Percentiles rank a stretch among this genome's conserved stretches.
These are phyloP conservation scores for Cryptococcus deneoformans DNA, from an alignment of 1,284 basidiomycete species.

Conservation along the genomic window DNA sequence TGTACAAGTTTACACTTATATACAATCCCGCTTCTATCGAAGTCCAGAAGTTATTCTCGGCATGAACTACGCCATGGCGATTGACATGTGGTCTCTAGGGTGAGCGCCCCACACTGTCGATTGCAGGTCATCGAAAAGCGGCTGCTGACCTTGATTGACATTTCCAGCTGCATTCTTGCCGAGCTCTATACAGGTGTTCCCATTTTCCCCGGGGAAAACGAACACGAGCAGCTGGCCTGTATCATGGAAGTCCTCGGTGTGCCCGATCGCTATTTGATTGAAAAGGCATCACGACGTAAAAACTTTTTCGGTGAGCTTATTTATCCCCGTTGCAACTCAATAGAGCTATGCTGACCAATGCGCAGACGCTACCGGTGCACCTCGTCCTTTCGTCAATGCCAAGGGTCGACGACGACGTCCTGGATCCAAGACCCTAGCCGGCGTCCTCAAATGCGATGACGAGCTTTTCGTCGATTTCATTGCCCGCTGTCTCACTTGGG, in stretches of 20 bases:
- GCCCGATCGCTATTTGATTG: slow-evolving; percentile 92
- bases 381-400: slow-evolving; percentile 91
- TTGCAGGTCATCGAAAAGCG: no score
- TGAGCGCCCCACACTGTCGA: background rate
- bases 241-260: slow-evolving; percentile 99
- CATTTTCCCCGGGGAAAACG: slow-evolving; percentile 99
- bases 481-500: slow-evolving; percentile 94
- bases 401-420: slow-evolving; percentile 92
- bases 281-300: slow-evolving; percentile 88
- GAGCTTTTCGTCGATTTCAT: slow-evolving; percentile 66
- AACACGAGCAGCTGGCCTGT: slow-evolving; percentile 97
- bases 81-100: slow-evolving; percentile 99
- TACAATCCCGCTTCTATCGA: slow-evolving; percentile 97
- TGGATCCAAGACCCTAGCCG: slow-evolving; percentile 81
- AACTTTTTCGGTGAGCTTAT: slow-evolving; percentile 84
- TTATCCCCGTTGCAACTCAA: background rate
- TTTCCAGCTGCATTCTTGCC: slow-evolving; percentile 74
- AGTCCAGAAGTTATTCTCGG: slow-evolving; percentile 98
- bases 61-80: slow-evolving; percentile 87
- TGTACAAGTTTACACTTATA: slow-evolving; percentile 91
- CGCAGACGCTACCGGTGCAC: slow-evolving; percentile 84
- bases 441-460: slow-evolving; percentile 81
- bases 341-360: slow-evolving; percentile 1
- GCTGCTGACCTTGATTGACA: background rate
- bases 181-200: slow-evolving; percentile 99